These are phyloP conservation scores for Dysphania ambrosioides DNA, from an alignment of 148 eudicot species.

Conservation along the genomic window DNA sequence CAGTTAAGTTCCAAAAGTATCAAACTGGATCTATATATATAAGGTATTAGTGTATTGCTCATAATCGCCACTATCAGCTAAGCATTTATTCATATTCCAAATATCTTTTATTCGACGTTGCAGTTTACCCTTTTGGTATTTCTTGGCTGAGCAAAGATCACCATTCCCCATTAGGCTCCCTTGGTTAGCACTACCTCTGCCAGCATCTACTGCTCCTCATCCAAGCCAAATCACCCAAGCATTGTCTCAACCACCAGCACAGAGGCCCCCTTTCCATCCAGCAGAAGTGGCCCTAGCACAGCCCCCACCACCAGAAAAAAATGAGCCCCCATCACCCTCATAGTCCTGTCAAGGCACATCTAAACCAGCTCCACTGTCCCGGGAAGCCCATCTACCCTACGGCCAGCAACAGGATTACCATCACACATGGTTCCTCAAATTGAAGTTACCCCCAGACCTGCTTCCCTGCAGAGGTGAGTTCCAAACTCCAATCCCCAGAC, in stretches of 20 bases:
- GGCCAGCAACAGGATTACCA: slow-evolving; percentile 21
- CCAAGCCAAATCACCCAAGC: slow-evolving; percentile 14
- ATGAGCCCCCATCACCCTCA: slow-evolving; percentile 22
- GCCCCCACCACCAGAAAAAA: slow-evolving; percentile 22
- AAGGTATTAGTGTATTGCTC: not conserved
- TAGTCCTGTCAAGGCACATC: slow-evolving; percentile 7
- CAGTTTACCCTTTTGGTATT: not conserved
- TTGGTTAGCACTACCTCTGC: slow-evolving; percentile 16
- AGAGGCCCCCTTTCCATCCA: slow-evolving; percentile 38
- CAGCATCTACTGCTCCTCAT: slow-evolving; percentile 18
- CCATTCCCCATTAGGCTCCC: slow-evolving; percentile 48
- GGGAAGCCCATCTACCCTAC: slow-evolving; percentile 1
- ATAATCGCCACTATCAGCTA: not conserved
- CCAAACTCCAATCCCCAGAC: slow-evolving; percentile 15
- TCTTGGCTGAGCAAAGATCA: slow-evolving; percentile 46
- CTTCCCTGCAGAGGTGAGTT: slow-evolving; percentile 21
- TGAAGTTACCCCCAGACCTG: slow-evolving; percentile 8
- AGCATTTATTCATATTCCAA: not conserved
- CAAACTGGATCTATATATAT: slow-evolving; percentile 27
- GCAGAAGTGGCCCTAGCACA: slow-evolving; percentile 32
- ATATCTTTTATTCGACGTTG: not conserved
- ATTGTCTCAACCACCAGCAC: slow-evolving; percentile 18
- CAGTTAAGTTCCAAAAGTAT: slow-evolving; percentile 24
- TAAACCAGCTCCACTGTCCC: slow-evolving; percentile 15
- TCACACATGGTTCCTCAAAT: slow-evolving; percentile 22